Conservation (phyloP, 495 filamentous ascomycete species). For the Neurospora discreta region DNA sequence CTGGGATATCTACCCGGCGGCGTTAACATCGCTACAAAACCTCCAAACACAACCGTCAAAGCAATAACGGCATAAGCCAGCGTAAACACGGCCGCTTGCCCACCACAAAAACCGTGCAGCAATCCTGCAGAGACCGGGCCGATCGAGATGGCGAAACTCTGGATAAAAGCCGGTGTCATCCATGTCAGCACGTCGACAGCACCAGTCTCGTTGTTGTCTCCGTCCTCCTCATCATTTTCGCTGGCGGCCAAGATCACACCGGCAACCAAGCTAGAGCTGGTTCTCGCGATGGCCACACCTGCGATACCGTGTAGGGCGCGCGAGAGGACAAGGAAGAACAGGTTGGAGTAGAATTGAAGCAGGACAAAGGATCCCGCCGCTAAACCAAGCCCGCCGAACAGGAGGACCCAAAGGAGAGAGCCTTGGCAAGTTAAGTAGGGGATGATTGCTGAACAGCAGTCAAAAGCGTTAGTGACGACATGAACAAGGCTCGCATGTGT, state of each 20-base stretch:
- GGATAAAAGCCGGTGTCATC: slow-evolving; percentile 13
- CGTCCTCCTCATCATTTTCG: not conserved
- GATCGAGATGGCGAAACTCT: slow-evolving; percentile 13
- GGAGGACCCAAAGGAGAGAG: slow-evolving; percentile 2
- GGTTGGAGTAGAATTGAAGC: slow-evolving; percentile 9
- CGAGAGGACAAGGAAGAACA: slow-evolving; percentile 11
- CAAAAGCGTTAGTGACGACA: not conserved
- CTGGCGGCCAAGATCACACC: not conserved
- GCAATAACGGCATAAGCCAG: slow-evolving; percentile 13
- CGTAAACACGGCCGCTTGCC: slow-evolving; percentile 11
- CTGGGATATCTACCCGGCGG: not conserved
- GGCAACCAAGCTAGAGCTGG: slow-evolving; percentile 9
- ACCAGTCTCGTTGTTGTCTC: not conserved
- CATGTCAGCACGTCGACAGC: slow-evolving; percentile 1
- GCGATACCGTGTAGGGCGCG: slow-evolving; percentile 18
- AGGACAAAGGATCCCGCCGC: slow-evolving; percentile 11
- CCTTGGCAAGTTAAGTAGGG: slow-evolving; percentile 12
- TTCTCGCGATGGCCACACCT: slow-evolving; percentile 10
- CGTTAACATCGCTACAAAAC: slow-evolving; percentile 1
- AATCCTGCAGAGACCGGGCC: slow-evolving; percentile 10
- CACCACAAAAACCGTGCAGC: slow-evolving; percentile 7
- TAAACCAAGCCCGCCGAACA: slow-evolving; percentile 10
- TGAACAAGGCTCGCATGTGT: not conserved
- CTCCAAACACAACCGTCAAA: slow-evolving; percentile 4
- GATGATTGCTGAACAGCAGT: slow-evolving; percentile 11